These are phyloP conservation scores for Boletus sensibilis DNA, from an alignment of 768 basidiomycete genomes.

Conservation along the genomic window DNA sequence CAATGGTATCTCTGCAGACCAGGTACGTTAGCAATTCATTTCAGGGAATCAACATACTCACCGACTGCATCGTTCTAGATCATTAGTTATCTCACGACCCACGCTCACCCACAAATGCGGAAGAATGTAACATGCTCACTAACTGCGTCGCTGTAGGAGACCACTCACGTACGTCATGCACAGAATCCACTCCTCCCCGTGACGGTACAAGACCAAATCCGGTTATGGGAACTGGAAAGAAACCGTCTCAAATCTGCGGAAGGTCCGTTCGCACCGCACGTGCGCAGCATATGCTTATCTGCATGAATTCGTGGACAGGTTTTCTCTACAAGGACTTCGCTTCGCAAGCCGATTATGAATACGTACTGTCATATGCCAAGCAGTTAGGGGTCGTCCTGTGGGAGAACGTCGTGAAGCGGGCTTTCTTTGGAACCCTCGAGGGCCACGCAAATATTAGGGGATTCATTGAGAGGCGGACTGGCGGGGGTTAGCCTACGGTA, in stretches of 20 bases:
- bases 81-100: constrained; percentile 89
- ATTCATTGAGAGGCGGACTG: constrained; percentile 73
- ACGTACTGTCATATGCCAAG: constrained; percentile 81
- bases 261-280: constrained; percentile 48
- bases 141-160: constrained; percentile 3
- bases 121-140: constrained; percentile 62
- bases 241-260: constrained; percentile 87
- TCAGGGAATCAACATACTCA: constrained; percentile 9
- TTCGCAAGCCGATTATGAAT: constrained; percentile 83
- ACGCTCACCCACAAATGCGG: constrained; percentile 98
- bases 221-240: constrained; percentile 95
- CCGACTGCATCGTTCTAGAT: constrained; percentile 54
- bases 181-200: constrained; percentile 93
- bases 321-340: constrained; percentile 88
- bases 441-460: constrained; percentile 76
- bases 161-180: constrained; percentile 18
- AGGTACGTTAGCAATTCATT: constrained; percentile 51
- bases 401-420: constrained; percentile 71
- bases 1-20: constrained; percentile 95
- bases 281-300: constrained; percentile 12
- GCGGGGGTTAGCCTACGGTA: constrained; percentile 28
- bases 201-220: constrained; percentile 96
- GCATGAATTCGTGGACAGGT: constrained; percentile 43
- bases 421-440: constrained; percentile 80
- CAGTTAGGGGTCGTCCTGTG: constrained; percentile 80